Base-by-base conservation (phyloP, 1,139 yeast genomes). In the Suhomyces coccinellae region DNA sequence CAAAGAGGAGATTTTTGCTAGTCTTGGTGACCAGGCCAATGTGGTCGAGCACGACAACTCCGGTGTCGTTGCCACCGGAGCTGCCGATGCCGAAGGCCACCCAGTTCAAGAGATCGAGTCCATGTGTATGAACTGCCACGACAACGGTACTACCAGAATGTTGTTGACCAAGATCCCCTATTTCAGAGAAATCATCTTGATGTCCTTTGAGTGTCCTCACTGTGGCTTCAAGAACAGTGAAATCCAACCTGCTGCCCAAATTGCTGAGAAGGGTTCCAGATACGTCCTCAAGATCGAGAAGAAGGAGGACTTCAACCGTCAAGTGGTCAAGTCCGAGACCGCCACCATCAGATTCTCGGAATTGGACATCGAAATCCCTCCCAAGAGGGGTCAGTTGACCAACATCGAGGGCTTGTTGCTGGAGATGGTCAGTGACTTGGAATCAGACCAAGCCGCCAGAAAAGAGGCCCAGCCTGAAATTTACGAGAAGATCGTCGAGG, bases 151-250 rank as follows among this genome's bases (percentile, higher is more conserved):
- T 41, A 93, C 99, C 13, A 74, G 95, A 56, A 65, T 95, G 65
- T 73, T 95, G 43, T 73, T 95, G 59, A 93, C 99, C 13, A 76
- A 83, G 49, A 95, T 95, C 56, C 99, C 99, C 11, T 90, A 74
- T 59, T 95, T 95, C 71, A 76, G 93, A 55, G 98, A 95, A 65
- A 82, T 95, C 48, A 88, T 95, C 47, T 66, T 95, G 51, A 93
- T 93, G 96, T 91, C 98, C 2, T 95, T 95, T 65, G 87, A 83
- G 54, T 95, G 99, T 68, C 93, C 95, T 34, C 97, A 91, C 65
- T 95, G 99, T 73, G 87, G 89, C 1, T 81, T 89, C 61, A 87
- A 85, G 65, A 93, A 90, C 72, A 81, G 90, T 40, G 99, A 95
- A 67, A 81, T 95, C 54, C 99, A 95, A 71, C 87, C 97, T 16